phyloP scores from a whole-genome alignment of 2,329 filamentous ascomycete species.

The Trichoderma pleuroti region DNA sequence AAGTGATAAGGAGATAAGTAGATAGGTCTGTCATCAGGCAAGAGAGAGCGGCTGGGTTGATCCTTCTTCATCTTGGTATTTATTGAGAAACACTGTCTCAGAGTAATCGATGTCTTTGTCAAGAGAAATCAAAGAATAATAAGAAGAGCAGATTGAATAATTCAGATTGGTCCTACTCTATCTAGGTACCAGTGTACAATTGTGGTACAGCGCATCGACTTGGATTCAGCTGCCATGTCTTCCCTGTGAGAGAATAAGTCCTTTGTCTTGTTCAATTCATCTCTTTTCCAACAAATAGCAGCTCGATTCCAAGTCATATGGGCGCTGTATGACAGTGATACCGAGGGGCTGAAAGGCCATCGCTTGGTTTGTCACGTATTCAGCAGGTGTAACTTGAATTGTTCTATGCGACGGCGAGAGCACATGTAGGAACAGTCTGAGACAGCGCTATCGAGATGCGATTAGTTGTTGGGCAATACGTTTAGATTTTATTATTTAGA shows the following conservation, averaged over 20 bases:
- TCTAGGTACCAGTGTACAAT: not conserved
- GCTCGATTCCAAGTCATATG: not conserved
- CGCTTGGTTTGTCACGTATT: not conserved
- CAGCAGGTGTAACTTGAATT: not conserved
- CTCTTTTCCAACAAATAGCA: not conserved
- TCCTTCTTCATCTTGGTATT: not conserved
- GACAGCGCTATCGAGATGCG: not conserved
- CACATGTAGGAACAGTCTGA: not conserved
- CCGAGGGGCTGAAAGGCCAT: not conserved
- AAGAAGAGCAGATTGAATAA: not conserved
- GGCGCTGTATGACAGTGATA: not conserved
- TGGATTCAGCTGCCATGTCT: not conserved
- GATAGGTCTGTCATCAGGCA: not conserved
- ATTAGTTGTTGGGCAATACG: not conserved
- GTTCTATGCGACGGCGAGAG: constrained; percentile 1
- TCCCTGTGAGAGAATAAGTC: not conserved
- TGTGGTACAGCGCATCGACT: not conserved
- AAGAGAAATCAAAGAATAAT: not conserved
- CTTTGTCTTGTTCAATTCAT: not conserved
- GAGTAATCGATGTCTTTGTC: not conserved
- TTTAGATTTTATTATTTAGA: not conserved
- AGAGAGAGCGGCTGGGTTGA: not conserved
- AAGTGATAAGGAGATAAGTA: not conserved
- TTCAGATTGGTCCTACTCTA: not conserved
- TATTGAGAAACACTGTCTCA: not conserved